phyloP scores from a whole-genome alignment of 75 land plant species.

The Selaginella tamariscina region DNA sequence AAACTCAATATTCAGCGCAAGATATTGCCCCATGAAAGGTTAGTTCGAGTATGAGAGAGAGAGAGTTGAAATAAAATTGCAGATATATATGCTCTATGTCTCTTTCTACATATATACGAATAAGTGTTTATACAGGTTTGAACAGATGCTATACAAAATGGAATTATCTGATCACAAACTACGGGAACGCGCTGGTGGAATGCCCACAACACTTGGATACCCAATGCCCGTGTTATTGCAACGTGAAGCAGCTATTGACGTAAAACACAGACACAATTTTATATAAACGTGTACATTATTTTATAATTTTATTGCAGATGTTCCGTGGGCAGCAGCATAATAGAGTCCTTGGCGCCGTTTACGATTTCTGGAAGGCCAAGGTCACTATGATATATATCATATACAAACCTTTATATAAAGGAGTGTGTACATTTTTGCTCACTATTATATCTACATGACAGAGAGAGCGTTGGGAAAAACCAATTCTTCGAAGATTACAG shows the following conservation, averaged over 20 bases:
- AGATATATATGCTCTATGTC: background rate
- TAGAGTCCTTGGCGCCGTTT: slow-evolving; percentile 67
- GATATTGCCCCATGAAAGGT: slow-evolving; percentile 58
- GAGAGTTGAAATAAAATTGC: no score
- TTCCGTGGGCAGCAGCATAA: no score
- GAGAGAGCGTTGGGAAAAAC: slow-evolving; percentile 92
- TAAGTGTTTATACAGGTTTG: slow-evolving; percentile 38
- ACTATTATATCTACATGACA: slow-evolving; percentile 20
- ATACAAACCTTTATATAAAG: slow-evolving; percentile 1
- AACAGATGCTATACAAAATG: slow-evolving; percentile 59
- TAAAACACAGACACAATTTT: no score
- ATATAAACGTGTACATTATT: no score
- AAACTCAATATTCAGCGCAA: slow-evolving; percentile 62
- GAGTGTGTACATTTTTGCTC: background rate
- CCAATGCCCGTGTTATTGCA: slow-evolving; percentile 66
- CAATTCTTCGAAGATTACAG: slow-evolving; percentile 86
- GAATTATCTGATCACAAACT: slow-evolving; percentile 83
- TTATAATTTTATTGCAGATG: no score
- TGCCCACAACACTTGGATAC: slow-evolving; percentile 50
- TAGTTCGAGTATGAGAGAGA: no score
- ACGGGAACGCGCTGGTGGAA: slow-evolving; percentile 64
- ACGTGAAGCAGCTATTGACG: slow-evolving; percentile 71
- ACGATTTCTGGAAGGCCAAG: slow-evolving; percentile 83
- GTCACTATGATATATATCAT: slow-evolving; percentile 26
- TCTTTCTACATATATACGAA: background rate